Evolutionary conservation across 768 basidiomycete genomes (phyloP), one percentile per base, ranked within the genome.

Genomic region (Hortiboletus flavorubellus): DNA sequence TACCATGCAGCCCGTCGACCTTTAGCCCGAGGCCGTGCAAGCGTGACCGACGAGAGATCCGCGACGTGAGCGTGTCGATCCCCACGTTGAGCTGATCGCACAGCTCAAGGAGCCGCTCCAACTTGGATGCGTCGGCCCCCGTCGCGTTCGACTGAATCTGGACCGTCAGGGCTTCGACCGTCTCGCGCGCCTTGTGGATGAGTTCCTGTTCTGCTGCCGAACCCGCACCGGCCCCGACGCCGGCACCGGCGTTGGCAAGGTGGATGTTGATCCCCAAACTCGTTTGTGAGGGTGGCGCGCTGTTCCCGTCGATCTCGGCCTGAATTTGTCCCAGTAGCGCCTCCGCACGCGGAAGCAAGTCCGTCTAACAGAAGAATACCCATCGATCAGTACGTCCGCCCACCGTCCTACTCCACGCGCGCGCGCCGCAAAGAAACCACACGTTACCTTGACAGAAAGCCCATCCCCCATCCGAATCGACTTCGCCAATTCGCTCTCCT

Each of bases 401-500:
- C 18, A 31, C 37, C 26, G 5, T 26, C 2, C 26, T 26, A 4
- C 7, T 12, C 37, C 2, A 43, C 8, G 7, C 7, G 3, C n/a
- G 8, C 12, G 26, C 15, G 8, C 26, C 15, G 8, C 26, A 42
- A 37, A 37, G 9, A 60, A 68, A 9, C 11, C 72, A 45, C 30
- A 71, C 80, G 8, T 10, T 80, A 74, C 80, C 80, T 65, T 85
- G 80, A 3, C 34, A 18, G 46, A 49, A 5, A 42, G 67, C 69
- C 62, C 72, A 2, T 68, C 68, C 0, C 72, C 77, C 54, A 80
- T 73, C 49, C 84, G 75, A 53, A 91, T 84, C 14, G 83, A 80
- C 68, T 79, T 82, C 4, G 91, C 91, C 30, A 93, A 74, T 69
- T 89, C 86, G 68, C 90, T 91, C 58, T 90, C 88, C 69, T 93